These are phyloP conservation scores for Phlegmacium glaucopus DNA, from an alignment of 768 basidiomycete species.

Conservation along the genomic window DNA sequence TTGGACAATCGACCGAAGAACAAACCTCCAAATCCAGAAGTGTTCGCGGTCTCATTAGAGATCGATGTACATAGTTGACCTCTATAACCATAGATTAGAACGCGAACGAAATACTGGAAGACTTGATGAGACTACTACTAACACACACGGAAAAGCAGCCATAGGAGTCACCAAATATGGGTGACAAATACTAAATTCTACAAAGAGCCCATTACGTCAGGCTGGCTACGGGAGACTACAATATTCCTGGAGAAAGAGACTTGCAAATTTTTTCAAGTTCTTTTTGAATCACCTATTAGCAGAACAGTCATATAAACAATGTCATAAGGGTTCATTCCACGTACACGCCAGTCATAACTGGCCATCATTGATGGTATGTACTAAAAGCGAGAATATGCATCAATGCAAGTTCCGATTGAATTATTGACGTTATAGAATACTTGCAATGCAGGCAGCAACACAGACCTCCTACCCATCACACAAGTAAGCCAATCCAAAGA, in stretches of 20 bases:
- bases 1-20: no score
- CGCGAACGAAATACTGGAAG: not conserved
- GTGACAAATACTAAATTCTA: no score
- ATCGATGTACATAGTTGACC: not conserved
- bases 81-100: not conserved
- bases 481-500: constrained; percentile 78
- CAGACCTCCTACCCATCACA: constrained; percentile 70
- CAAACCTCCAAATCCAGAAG: not conserved
- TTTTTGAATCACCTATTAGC: constrained; percentile 67
- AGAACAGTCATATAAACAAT: constrained; percentile 2
- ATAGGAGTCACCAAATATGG: constrained; percentile 75
- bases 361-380: constrained; percentile 81
- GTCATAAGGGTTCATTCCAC: no score
- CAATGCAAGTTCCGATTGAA: no score
- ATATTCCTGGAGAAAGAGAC: constrained; percentile 26
- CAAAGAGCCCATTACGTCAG: no score
- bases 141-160: constrained; percentile 91
- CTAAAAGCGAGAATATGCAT: no score
- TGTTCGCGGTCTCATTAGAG: no score
- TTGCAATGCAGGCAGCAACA: constrained; percentile 78
- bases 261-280: constrained; percentile 79
- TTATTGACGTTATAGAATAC: constrained; percentile 22
- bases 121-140: constrained; percentile 22
- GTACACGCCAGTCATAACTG: constrained; percentile 78
- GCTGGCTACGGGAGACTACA: no score